Conservation (phyloP, 352 stramenopile species). For the Saprolegnia diclina region DNA sequence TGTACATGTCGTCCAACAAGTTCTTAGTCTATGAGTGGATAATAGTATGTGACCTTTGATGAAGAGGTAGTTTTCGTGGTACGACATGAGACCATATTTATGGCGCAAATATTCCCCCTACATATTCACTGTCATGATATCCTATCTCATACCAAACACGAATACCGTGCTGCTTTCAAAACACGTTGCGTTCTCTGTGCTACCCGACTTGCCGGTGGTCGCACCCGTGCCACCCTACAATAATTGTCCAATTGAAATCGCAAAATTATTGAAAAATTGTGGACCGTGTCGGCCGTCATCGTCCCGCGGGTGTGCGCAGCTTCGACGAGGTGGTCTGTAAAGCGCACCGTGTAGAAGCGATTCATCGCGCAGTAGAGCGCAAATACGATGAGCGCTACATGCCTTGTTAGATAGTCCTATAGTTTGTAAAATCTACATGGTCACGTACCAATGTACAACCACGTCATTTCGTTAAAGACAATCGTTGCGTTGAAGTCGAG, state of each 20-base stretch:
- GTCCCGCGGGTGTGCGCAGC: background rate
- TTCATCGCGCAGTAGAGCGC: background rate
- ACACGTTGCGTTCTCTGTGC: constrained; percentile 7
- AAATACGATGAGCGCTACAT: constrained; percentile 8
- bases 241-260: background rate
- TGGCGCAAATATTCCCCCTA: constrained; percentile 24
- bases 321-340: constrained; percentile 14
- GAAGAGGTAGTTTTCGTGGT: constrained; percentile 19
- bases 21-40: too few species aligned
- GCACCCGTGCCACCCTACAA: background rate
- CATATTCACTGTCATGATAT: background rate
- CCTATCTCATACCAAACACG: background rate
- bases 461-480: constrained; percentile 21
- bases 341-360: constrained; percentile 8
- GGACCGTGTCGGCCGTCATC: background rate
- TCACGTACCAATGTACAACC: constrained; percentile 16
- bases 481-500: constrained; percentile 18
- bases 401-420: background rate
- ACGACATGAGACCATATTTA: constrained; percentile 23
- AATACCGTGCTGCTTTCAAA: constrained; percentile 23
- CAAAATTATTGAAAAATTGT: too few species aligned
- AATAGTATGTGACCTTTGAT: constrained; percentile 17
- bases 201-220: background rate
- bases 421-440: too few species aligned
- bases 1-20: background rate